phyloP scores from a whole-genome alignment of 306 rosid species.

The Betula pendula region DNA sequence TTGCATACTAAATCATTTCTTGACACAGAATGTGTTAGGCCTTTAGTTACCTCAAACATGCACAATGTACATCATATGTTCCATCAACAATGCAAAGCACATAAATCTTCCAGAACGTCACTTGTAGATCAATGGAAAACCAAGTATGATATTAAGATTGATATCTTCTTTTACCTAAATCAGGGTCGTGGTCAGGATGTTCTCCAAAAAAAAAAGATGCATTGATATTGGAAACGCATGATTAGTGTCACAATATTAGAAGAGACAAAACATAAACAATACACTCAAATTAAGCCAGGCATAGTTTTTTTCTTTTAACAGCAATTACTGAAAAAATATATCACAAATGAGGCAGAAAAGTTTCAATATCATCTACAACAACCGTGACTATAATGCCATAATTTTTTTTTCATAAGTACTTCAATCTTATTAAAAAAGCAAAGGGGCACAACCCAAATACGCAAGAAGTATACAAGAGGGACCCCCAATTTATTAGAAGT shows the following conservation, averaged over 20 bases:
- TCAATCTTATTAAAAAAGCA: no score
- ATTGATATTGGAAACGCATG: neutral
- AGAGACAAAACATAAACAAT: neutral
- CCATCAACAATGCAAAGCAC: neutral
- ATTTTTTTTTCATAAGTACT: neutral
- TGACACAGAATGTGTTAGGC: neutral
- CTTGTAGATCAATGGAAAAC: neutral
- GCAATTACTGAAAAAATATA: neutral
- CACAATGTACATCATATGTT: neutral
- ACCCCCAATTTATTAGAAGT: no score
- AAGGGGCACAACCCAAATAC: no score
- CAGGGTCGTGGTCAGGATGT: neutral
- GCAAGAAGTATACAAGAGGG: no score
- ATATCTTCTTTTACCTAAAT: neutral
- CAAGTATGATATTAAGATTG: neutral
- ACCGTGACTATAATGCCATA: neutral
- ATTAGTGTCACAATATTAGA: neutral
- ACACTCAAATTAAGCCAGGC: neutral
- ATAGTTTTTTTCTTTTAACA: neutral
- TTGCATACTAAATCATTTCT: neutral
- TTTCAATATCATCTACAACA: neutral
- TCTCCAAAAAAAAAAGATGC: neutral
- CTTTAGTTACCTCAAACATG: no score
- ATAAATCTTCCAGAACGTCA: neutral
- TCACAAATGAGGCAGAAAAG: neutral